Base-by-base conservation (phyloP, 441 rosid species). In the Metrosideros polymorpha region DNA sequence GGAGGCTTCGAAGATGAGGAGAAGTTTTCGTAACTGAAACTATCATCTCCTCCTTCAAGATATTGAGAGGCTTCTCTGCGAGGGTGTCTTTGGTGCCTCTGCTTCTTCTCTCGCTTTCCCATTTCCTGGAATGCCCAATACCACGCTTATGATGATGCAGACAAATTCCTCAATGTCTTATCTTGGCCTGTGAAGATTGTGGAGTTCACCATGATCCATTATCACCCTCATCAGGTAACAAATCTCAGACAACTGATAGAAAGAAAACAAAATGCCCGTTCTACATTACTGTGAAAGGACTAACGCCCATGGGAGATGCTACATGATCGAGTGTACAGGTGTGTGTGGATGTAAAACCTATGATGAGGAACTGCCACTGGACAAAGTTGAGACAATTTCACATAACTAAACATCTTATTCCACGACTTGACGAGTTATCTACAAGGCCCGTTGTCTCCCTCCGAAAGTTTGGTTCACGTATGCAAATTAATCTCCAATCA, bases 31-130 rank as follows among this genome's bases (percentile, higher is more conserved):
- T 84, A 75, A 54, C 61, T 43, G 84, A 59, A 89, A 75, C 57
- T 84, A 22, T 61, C 87, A 47, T 90, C 95, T 54, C 87, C 91
- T 86, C 90, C 82, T 83, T 90, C 71, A 27, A 77, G 87, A 85
- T 91, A 92, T 55, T 89, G 93, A 84, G 91, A 93, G 84, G 92
- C 91, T 83, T 91, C 95, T 42, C 89, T 89, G 8, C 66, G 82
- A 45, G 89, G 83, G 29, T 89, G 92, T 86, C 89, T 91, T 7
- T 91, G 96, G 47, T 92, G 95, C 83, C 85, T 95, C 50, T 91
- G 90, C 85, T 95, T 95, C 91, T 95, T 95, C 85, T 94, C 97
- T 88, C 88, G 88, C 91, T 95, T 96, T 51, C 97, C 98, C 96
- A 93, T 94, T 84, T 47, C 85, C 71, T 85, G 54, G 39, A 71